A percentile compares a stretch with the other conserved stretches of the same genome.
Evolutionary conservation across 805 yeast species (phyloP).

Genomic region (Metschnikowia gelsemii): DNA sequence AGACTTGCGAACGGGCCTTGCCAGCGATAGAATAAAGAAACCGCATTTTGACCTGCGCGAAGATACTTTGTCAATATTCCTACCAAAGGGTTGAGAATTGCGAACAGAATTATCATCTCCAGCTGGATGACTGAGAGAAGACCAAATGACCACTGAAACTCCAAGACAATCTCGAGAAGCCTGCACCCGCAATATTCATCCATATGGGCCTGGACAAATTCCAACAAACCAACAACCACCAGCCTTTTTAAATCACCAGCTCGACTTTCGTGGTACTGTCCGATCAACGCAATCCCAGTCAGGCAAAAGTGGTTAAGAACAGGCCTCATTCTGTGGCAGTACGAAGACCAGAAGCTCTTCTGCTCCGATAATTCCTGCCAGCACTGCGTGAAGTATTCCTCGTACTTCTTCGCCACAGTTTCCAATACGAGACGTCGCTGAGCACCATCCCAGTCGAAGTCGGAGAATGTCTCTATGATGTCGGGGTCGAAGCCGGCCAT

Average conservation of each 20-base stretch:
- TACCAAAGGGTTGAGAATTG: slow-evolving; percentile 37
- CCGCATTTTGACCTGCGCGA: neutral
- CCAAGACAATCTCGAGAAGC: neutral
- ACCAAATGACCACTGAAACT: slow-evolving; percentile 1
- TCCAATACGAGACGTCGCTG: slow-evolving; percentile 5
- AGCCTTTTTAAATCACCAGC: neutral
- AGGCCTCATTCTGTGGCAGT: neutral
- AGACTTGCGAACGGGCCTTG: slow-evolving; percentile 7
- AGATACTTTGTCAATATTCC: neutral
- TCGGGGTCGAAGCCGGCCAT: slow-evolving; percentile 6
- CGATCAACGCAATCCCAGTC: slow-evolving; percentile 4
- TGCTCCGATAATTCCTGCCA: neutral
- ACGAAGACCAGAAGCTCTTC: neutral
- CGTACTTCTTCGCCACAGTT: slow-evolving; percentile 7
- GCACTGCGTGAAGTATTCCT: neutral
- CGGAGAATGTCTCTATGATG: slow-evolving; percentile 12
- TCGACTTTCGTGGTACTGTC: slow-evolving; percentile 2
- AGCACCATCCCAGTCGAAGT: slow-evolving; percentile 9
- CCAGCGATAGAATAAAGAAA: slow-evolving; percentile 32
- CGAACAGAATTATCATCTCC: slow-evolving; percentile 29
- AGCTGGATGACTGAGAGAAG: slow-evolving; percentile 9
- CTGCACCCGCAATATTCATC: neutral
- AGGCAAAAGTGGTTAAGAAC: slow-evolving; percentile 8
- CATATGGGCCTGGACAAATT: neutral
- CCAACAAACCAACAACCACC: neutral